These are phyloP conservation scores for Zygotorulaspora mrakii DNA, from an alignment of 1,139 yeast genomes.

Conservation along the genomic window DNA sequence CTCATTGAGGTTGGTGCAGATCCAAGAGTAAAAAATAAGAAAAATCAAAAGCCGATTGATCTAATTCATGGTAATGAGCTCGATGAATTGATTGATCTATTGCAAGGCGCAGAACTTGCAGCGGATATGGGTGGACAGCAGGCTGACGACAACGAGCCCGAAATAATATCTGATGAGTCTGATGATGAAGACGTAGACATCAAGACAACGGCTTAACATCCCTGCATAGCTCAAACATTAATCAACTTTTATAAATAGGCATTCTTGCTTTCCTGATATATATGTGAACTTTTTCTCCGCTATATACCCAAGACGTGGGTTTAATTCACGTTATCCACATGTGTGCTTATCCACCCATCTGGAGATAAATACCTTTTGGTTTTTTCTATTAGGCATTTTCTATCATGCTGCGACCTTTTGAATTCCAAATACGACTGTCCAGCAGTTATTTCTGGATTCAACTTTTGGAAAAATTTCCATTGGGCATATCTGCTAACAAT, in stretches of 20 bases:
- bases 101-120: constrained; percentile 84
- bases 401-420: constrained; percentile 23
- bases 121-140: constrained; percentile 34
- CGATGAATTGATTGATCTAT: constrained; percentile 52
- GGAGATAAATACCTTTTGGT: constrained; percentile 22
- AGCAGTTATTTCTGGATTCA: constrained; percentile 10
- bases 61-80: constrained; percentile 51
- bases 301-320: no score
- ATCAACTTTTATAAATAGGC: not conserved
- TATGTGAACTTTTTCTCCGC: not conserved
- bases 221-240: constrained; percentile 6
- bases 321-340: constrained; percentile 26
- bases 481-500: constrained; percentile 20
- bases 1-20: constrained; percentile 91
- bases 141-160: constrained; percentile 30
- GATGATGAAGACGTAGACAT: constrained; percentile 30
- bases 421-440: constrained; percentile 25
- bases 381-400: constrained; percentile 19
- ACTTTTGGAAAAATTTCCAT: constrained; percentile 23
- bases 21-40: constrained; percentile 55
- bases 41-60: constrained; percentile 72
- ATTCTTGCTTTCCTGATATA: not conserved
- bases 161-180: constrained; percentile 29
- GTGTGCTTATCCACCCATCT: constrained; percentile 35
- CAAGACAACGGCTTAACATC: not conserved